phyloP scores from a whole-genome alignment of 2,329 filamentous ascomycete species.

The Talaromyces atroroseus region DNA sequence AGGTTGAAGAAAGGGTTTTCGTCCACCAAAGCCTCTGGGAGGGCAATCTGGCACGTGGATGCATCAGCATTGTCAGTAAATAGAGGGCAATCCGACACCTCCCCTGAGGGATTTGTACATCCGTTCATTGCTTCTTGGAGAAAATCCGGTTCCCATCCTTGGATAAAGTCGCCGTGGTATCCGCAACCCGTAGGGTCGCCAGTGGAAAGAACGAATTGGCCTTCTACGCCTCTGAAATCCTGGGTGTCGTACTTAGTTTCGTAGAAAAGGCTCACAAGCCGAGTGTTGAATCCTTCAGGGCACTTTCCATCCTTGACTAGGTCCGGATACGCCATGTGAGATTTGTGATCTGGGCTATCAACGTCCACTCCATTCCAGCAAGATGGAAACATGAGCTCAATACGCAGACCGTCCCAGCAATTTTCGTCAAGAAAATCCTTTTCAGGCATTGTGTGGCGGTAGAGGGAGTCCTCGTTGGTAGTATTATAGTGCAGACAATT shows the following conservation, averaged over 20 bases:
- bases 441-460: conserved; percentile 74
- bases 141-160: conserved; percentile 66
- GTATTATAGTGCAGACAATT: conserved; percentile 83
- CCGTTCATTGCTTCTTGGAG: conserved; percentile 66
- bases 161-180: conserved; percentile 75
- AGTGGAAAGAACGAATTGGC: conserved; percentile 70
- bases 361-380: conserved; percentile 75
- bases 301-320: conserved; percentile 72
- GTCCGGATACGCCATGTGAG: conserved; percentile 72
- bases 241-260: conserved; percentile 79
- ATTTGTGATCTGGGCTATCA: conserved; percentile 50
- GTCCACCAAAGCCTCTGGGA: conserved; percentile 49
- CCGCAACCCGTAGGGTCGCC: conserved; percentile 72
- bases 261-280: conserved; percentile 71
- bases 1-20: conserved; percentile 58
- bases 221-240: conserved; percentile 56
- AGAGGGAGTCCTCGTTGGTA: conserved; percentile 65
- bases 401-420: conserved; percentile 73
- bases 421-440: conserved; percentile 74
- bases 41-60: conserved; percentile 56
- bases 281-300: conserved; percentile 61
- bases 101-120: conserved; percentile 67
- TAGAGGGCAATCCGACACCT: conserved; percentile 66
- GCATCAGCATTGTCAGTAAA: conserved; percentile 57
- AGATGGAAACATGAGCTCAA: conserved; percentile 82